Base-by-base conservation (phyloP, 495 filamentous ascomycete species). In the Talaromyces borbonicus region DNA sequence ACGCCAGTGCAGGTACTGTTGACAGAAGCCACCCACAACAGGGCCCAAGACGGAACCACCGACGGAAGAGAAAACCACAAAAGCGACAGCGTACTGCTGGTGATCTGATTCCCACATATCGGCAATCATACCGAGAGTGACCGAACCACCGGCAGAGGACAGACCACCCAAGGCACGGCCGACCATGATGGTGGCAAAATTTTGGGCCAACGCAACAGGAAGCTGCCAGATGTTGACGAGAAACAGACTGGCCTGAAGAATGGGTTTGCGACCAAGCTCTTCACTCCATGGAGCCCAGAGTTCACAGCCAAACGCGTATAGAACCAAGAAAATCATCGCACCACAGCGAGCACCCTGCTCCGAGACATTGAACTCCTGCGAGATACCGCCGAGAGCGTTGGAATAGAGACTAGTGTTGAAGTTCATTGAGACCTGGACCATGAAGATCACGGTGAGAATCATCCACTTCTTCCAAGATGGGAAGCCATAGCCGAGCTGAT, bases 241-340 rank as follows among this genome's bases (percentile, higher is more conserved):
- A 33, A 78, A 67, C 24, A 82, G 52, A 46, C 68, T 74, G 0
- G 60, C 32, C 53, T 81, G 78, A 14, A 79, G 58, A 30, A 80
- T 71, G 0, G 69, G 69, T 55, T 71, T 73, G 9, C 78, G 72
- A 9, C 78, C 78, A 37, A 76, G 56, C 40, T 82, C 78, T 46
- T 83, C 79, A 49, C 72, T 77, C 78, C 78, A 83, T 0, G 79
- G 78, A 1, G 79, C 78, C 79, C 79, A 81, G 0, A 83, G 64
- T 51, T 83, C 79, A 60, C 79, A 80, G 19, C 77, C 79, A 50
- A 83, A 80, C 5, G 75, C 77, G 51, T 81, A 83, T 0, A 74
- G 51, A 32, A 81, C 66, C 14, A 83, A 61, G 59, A 81, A 81
- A 23, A 73, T 72, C 72, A 76, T 74, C 18, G 66, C 68, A 56